Evolutionary conservation across 768 basidiomycete species (phyloP), one percentile per base, ranked within the genome.

Genomic region (Lenzites betulinus): DNA sequence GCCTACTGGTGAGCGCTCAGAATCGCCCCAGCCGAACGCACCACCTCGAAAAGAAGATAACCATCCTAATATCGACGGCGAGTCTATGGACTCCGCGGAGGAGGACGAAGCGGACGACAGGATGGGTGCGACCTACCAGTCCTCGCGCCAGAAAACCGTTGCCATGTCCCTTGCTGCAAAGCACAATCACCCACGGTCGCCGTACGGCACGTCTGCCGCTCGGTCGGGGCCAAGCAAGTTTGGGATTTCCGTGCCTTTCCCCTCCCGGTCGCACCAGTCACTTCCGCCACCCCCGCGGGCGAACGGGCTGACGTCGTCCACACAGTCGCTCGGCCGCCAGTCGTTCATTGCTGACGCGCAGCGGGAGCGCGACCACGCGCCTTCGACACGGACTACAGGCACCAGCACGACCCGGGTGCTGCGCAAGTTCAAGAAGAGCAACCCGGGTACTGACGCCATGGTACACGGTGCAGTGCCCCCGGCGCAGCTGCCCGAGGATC

Each of bases 401-500:
- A 70, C 67, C 3, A 65, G 74, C 20, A 69, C 66, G 16, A 64
- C 65, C 8, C 62, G 85, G 42, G 78, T 93, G 68, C 71, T 93
- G 58, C 81, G 87, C 61, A 91, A 83, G 71, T 78, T 87, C 64
- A 88, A 83, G 73, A 88, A 84, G 75, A 89, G 85, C 64, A 79
- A 83, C 53, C 79, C 85, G 7, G 64, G 60, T 26, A 47, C 63
- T 22, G 61, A 83, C 39, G 71, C 74, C 23, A 72, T 82, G 3
- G 73, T 84, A 51, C 67, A 69, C 42, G 80, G 80, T 44, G 79
- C 84, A 7, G 78, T 93, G 18, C 81, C 89, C 7, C 90, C 92
- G 0, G 87, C 88, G 69, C 86, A 89, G 57, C 73, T 99, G 7
- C 96, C 97, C 7, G 92, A 93, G 50, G 95, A 95, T 69, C 71